Base-by-base conservation (phyloP, 2,329 filamentous ascomycete species). In the Coleophoma eucalyptorum region DNA sequence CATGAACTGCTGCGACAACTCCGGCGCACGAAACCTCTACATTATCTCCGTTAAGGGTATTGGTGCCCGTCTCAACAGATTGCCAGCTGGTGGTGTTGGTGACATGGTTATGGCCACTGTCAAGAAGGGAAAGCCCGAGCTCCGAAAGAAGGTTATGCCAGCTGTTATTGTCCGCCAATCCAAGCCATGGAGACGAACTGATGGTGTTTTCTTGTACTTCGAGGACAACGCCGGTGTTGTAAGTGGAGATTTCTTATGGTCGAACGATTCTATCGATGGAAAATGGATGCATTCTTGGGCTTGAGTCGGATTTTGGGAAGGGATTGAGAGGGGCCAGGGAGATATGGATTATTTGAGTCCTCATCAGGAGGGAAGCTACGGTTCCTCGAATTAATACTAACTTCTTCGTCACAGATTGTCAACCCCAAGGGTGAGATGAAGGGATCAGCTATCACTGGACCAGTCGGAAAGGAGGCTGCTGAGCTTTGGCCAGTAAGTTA, bases 341-440 rank as follows among this genome's bases (percentile, higher is more conserved):
- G 21, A 33, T 15, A 33, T 32, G 8, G 31, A 11, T n/a, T 33
- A 38, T 34, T 19, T 5, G 18, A 48, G n/a, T 21, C 26, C 13
- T n/a, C 6, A 12, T 31, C 20, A 16, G 32, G 18, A 16, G 32
- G 18, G 18, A 8, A 33, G 18, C 16, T 20, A 32, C 31, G 11
- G 19, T 12, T 15, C 31, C 43, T 41, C 35, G 52, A 51, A 50
- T 18, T 15, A 18, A 50, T 20, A 63, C 74, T 78, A 63, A 79
- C 65, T 19, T 15, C 2, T 16, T 41, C 37, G 47, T 43, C 32
- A 50, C 70, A 94, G 89, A 99, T 99, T 71, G 94, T 99, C 83
- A 99, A 99, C 84, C 91, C 93, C 78, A 99, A 99, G 89, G 94
- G 94, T 80, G 94, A 99, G 83, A 99, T 99, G 94, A 99, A 99